Evolutionary conservation across 345 rosid species (phyloP), one percentile per base, ranked within the genome.

Genomic region (Euphorbia tirucalli): DNA sequence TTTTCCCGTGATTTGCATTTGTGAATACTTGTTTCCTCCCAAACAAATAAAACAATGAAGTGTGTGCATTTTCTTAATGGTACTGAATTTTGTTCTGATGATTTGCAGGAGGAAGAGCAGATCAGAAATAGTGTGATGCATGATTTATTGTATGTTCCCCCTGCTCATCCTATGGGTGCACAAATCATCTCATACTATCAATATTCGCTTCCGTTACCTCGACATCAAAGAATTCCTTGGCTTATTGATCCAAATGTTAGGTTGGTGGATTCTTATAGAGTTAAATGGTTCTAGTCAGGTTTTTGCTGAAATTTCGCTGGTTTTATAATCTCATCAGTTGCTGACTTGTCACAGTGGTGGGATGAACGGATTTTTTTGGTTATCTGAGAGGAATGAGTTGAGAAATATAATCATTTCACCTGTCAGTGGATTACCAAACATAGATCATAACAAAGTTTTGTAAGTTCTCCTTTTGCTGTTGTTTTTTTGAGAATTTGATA

Each of bases 321-420:
- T 55, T 74, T 70, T 73, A 61, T 76, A 41, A 65, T 55, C 61
- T 80, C 16, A 50, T 31, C 65, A 27, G 21, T 76, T 72, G 54
- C 76, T 61, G 60, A 68, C 41, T 22, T 76, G 46, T 78, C 82
- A 72, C 89, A 96, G 99, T 81, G 86, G 83, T 83, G 98, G 96
- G 72, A 89, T 91, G 96, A 96, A 87, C 72, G 99, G 99, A 24
- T 93, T 57, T 81, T 76, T 96, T 74, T 89, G 93, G 93, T 70
- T 89, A 54, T 69, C 57, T 62, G 84, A 82, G 80, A 86, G 97
- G 84, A 96, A 93, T 80, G 82, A 49, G 66, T 78, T 74, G 64
- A 84, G 57, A 68, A 31, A 7, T 70, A 30, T 24, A 49, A 71
- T 93, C 59, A 66, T 73, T 69, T 89, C 99, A 9, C 99, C 97